Evolutionary conservation across 129 eudicot species (phyloP).

Genomic region (Flaveria linearis): DNA sequence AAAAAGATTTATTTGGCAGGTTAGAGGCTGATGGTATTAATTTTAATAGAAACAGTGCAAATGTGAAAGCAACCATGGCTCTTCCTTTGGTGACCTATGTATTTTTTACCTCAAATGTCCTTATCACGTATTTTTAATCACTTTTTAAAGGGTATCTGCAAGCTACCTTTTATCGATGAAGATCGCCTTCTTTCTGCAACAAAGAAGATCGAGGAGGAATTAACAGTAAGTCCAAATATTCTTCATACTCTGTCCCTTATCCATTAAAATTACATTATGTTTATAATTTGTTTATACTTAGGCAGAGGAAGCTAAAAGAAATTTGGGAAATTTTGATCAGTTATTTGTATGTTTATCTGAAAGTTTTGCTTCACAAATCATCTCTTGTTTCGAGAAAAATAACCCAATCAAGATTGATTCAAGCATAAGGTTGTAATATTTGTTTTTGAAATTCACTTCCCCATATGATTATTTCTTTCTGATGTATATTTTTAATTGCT

Average conservation of each 20-base stretch:
- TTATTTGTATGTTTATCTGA: constrained; percentile 38
- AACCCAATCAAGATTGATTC: constrained; percentile 33
- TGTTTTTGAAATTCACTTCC: neutral
- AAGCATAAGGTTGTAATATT: constrained; percentile 26
- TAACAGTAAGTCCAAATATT: constrained; percentile 30
- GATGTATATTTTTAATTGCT: neutral
- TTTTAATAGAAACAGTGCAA: neutral
- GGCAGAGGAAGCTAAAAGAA: constrained; percentile 50
- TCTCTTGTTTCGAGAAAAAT: neutral
- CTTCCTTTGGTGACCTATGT: neutral
- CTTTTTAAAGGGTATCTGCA: constrained; percentile 48
- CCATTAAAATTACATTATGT: neutral
- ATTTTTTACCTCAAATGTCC: neutral
- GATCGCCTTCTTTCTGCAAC: constrained; percentile 47
- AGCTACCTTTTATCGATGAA: constrained; percentile 63
- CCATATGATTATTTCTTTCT: neutral
- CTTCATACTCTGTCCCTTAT: neutral
- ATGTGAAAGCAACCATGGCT: neutral
- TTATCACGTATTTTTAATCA: neutral
- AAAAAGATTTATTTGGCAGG: constrained; percentile 64
- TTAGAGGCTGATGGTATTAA: constrained; percentile 12
- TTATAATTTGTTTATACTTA: constrained; percentile 20
- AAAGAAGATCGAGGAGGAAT: constrained; percentile 34
- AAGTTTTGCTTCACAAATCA: constrained; percentile 19
- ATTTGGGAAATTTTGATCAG: constrained; percentile 28